Conservation (phyloP, 208 protist species). For the Leishmania mexicana region DNA sequence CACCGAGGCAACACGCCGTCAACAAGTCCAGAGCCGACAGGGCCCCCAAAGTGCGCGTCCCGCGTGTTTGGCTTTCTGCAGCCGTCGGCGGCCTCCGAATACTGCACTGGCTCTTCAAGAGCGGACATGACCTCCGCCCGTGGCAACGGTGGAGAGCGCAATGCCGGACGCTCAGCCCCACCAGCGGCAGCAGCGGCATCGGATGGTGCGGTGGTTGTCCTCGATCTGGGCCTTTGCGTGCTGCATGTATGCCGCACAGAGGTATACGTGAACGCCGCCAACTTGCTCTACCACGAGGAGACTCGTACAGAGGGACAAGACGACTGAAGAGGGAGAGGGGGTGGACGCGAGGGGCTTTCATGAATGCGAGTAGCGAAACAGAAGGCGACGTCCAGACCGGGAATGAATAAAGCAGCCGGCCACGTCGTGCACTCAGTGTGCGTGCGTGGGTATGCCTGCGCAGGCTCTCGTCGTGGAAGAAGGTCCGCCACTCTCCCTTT, state of each 20-base stretch:
- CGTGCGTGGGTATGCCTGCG: background rate
- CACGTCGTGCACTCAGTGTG: background rate
- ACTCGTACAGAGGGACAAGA: background rate
- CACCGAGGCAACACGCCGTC: too few species aligned
- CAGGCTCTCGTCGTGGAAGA: background rate
- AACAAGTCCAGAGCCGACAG: background rate
- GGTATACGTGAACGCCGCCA: slow-evolving; percentile 24
- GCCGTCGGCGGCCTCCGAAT: background rate
- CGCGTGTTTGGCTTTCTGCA: background rate
- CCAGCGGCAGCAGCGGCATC: background rate
- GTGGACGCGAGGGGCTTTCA: background rate
- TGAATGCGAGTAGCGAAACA: background rate
- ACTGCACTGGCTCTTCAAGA: background rate
- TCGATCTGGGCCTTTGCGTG: slow-evolving; percentile 13
- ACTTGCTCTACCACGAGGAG: background rate
- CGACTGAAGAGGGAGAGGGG: background rate
- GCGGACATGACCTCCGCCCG: background rate
- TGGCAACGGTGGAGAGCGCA: background rate
- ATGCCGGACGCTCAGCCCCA: background rate
- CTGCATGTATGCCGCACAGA: slow-evolving; percentile 4
- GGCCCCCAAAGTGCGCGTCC: background rate
- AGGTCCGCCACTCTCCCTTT: background rate
- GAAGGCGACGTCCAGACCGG: background rate
- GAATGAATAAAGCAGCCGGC: background rate
- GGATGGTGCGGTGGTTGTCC: background rate